Evolutionary conservation across 257 asterid genomes (phyloP).

Genomic region (Apocynum venetum): DNA sequence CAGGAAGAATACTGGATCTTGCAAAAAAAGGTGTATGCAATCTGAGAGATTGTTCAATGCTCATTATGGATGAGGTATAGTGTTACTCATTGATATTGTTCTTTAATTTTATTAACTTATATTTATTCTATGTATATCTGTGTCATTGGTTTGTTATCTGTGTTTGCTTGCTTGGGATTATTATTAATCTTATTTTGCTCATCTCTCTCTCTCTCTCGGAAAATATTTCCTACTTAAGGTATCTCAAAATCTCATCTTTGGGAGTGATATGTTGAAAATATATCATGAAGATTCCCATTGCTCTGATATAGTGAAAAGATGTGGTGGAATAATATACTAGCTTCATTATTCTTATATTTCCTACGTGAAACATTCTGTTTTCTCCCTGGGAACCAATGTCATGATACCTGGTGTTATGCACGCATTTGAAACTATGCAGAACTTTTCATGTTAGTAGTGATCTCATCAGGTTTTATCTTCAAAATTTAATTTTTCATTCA

Average conservation of each 20-base stretch:
- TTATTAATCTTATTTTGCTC: background rate
- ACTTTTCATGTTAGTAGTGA: background rate
- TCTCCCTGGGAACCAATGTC: background rate
- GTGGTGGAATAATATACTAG: too few relatives aligned
- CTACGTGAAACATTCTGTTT: background rate
- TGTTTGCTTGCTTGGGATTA: background rate
- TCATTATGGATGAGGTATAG: constrained; percentile 80
- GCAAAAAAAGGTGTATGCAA: constrained; percentile 61
- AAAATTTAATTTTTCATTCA: background rate
- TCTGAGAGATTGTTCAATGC: constrained; percentile 60
- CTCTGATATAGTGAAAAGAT: too few relatives aligned
- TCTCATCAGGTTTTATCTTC: background rate
- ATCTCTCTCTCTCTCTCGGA: too few relatives aligned
- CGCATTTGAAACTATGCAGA: background rate
- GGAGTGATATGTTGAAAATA: too few relatives aligned
- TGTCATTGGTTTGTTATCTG: background rate
- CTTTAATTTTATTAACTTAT: background rate
- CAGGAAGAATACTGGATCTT: constrained; percentile 90
- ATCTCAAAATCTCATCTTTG: background rate
- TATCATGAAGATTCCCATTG: too few relatives aligned
- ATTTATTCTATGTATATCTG: background rate
- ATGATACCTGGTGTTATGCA: background rate
- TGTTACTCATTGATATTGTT: background rate
- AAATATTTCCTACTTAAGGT: background rate
- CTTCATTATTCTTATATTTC: background rate